phyloP scores from a whole-genome alignment of 192 early-diverging fungal species.

The Coemansia sp. region DNA sequence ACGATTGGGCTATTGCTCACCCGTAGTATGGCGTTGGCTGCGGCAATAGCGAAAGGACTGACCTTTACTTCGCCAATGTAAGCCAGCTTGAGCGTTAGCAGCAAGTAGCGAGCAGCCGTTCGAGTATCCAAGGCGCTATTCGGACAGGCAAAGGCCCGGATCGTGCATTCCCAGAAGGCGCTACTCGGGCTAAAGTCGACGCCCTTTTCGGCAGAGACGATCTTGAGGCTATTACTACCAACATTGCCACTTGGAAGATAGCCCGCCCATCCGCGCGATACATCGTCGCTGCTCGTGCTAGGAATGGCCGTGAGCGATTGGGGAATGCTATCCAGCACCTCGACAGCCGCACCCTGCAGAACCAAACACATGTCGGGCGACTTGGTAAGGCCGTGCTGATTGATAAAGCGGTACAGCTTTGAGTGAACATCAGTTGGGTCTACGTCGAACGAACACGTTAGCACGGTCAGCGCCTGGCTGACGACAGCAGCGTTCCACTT shows the following conservation, averaged over 20 bases:
- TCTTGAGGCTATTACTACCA: background rate
- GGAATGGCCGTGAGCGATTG: background rate
- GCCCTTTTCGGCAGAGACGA: conserved; percentile 6
- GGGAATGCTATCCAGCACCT: background rate
- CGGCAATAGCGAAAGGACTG: background rate
- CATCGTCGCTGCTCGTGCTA: background rate
- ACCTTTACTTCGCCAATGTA: conserved; percentile 10
- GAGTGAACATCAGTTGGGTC: background rate
- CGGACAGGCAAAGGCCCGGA: conserved; percentile 9
- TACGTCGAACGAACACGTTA: background rate
- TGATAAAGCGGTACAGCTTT: background rate
- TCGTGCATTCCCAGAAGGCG: conserved; percentile 27
- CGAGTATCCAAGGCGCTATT: background rate
- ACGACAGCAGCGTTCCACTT: conserved; percentile 1
- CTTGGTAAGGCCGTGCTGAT: background rate
- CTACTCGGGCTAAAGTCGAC: conserved; percentile 1
- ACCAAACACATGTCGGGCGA: background rate
- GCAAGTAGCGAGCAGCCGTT: conserved; percentile 4
- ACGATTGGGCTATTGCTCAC: conserved; percentile 13
- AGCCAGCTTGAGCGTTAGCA: conserved; percentile 24
- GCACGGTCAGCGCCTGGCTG: background rate
- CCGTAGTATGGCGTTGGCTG: conserved; percentile 15
- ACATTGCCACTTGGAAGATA: background rate
- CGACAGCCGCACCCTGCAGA: background rate
- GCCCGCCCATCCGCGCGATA: conserved; percentile 9